These are phyloP conservation scores for Pseudopyrenochaeta lycopersici DNA, from an alignment of 2,329 filamentous ascomycete species.

Conservation along the genomic window DNA sequence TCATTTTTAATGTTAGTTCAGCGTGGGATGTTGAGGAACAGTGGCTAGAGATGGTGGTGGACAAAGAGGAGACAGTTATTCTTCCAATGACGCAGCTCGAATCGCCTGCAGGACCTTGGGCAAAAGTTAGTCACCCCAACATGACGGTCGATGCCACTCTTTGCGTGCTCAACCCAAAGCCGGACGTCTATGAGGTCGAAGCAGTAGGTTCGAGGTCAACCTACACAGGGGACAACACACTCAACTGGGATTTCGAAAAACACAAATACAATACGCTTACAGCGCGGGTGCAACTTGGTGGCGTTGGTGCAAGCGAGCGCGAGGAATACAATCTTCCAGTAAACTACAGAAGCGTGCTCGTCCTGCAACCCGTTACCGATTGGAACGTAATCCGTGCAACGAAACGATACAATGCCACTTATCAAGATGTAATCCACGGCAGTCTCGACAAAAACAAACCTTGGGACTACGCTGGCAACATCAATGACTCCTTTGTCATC, in stretches of 20 bases:
- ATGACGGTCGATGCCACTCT: background rate
- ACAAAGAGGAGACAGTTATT: background rate
- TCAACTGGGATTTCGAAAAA: background rate
- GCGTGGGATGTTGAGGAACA: background rate
- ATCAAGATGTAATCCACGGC: background rate
- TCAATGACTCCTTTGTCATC: background rate
- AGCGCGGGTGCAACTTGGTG: background rate
- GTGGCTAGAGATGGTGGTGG: background rate
- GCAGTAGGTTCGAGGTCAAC: background rate
- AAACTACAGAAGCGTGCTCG: too few species aligned
- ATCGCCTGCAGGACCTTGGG: background rate
- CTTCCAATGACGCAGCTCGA: background rate
- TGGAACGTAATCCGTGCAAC: too few species aligned
- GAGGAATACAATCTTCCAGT: background rate
- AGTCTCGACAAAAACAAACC: background rate
- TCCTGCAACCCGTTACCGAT: too few species aligned
- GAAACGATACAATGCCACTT: too few species aligned
- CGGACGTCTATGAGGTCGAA: background rate
- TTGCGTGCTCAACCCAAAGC: background rate
- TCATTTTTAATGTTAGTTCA: background rate
- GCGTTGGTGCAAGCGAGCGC: background rate
- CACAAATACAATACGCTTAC: background rate
- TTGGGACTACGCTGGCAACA: background rate
- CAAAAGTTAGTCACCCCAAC: background rate
- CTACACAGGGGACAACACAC: background rate